Conservation (phyloP, 2,329 filamentous ascomycete species). For the Lizonia empirigonia region DNA sequence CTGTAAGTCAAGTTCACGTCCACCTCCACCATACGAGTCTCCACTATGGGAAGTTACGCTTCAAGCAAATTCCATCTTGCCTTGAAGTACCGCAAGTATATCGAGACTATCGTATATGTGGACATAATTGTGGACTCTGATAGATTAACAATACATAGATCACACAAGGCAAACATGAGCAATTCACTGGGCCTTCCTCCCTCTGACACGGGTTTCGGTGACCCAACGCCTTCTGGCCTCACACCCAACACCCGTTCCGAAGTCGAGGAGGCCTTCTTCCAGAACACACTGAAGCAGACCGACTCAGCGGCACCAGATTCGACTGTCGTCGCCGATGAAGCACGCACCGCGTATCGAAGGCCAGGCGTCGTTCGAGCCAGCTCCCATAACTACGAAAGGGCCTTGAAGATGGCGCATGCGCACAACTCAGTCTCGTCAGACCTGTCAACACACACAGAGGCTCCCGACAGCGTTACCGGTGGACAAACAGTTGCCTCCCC, state of each 20-base stretch:
- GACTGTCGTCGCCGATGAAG: constrained; percentile 26
- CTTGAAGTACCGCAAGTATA: not conserved
- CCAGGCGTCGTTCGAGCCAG: constrained; percentile 33
- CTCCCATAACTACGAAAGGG: constrained; percentile 42
- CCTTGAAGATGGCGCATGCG: constrained; percentile 27
- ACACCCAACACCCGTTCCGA: constrained; percentile 45
- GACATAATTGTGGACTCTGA: not conserved
- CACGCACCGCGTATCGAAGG: constrained; percentile 36
- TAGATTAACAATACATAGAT: not conserved
- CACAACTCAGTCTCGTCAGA: constrained; percentile 35
- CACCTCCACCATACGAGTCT: too few relatives aligned
- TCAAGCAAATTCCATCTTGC: not conserved
- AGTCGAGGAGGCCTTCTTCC: constrained; percentile 42
- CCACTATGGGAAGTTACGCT: not conserved
- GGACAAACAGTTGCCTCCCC: constrained; percentile 21
- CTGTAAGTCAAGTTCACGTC: not conserved
- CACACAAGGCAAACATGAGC: constrained; percentile 20
- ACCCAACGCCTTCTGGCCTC: constrained; percentile 41
- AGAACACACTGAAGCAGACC: constrained; percentile 40
- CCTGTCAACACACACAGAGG: constrained; percentile 24
- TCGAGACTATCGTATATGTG: not conserved
- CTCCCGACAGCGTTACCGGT: constrained; percentile 16
- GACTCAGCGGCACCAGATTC: constrained; percentile 45
- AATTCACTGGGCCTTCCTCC: constrained; percentile 28
- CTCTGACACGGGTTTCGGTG: constrained; percentile 27